Conservation (phyloP, 2,329 filamentous ascomycete species). For the Colletotrichum abscissum region DNA sequence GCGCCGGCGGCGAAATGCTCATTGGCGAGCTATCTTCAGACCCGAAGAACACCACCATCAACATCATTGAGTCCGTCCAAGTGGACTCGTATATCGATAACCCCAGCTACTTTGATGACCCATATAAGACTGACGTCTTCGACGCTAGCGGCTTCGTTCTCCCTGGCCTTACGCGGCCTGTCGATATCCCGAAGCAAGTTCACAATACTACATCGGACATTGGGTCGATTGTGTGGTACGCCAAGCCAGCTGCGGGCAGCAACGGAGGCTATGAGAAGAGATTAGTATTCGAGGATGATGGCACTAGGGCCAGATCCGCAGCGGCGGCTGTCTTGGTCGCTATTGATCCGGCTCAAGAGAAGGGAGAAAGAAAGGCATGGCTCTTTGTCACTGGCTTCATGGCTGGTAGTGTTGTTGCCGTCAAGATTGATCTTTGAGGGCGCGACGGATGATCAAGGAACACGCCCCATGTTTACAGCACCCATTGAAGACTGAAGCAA, state of each 20-base stretch:
- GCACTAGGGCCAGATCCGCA: conserved; percentile 57
- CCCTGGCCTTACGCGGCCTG: conserved; percentile 55
- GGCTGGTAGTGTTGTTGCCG: conserved; percentile 59
- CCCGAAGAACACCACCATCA: conserved; percentile 45
- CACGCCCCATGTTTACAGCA: not conserved
- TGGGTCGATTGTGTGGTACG: conserved; percentile 59
- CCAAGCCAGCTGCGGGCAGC: conserved; percentile 22
- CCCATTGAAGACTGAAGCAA: too few relatives aligned
- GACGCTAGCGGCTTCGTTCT: conserved; percentile 67
- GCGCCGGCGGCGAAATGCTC: conserved; percentile 58
- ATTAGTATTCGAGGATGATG: conserved; percentile 70
- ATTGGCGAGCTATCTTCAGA: conserved; percentile 45
- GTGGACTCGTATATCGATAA: conserved; percentile 65
- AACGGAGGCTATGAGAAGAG: conserved; percentile 52
- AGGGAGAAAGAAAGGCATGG: conserved; percentile 61
- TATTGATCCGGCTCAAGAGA: conserved; percentile 58
- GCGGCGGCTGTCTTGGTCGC: conserved; percentile 65
- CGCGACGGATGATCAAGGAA: not conserved
- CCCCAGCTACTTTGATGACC: conserved; percentile 67
- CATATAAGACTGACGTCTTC: conserved; percentile 53
- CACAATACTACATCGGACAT: conserved; percentile 51
- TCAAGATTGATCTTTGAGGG: conserved; percentile 59
- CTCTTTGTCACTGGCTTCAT: conserved; percentile 68
- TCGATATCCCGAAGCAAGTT: conserved; percentile 48
- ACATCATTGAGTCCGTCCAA: conserved; percentile 53